These are phyloP conservation scores for Quillaja saponaria DNA, from an alignment of 306 rosid species.

Conservation along the genomic window DNA sequence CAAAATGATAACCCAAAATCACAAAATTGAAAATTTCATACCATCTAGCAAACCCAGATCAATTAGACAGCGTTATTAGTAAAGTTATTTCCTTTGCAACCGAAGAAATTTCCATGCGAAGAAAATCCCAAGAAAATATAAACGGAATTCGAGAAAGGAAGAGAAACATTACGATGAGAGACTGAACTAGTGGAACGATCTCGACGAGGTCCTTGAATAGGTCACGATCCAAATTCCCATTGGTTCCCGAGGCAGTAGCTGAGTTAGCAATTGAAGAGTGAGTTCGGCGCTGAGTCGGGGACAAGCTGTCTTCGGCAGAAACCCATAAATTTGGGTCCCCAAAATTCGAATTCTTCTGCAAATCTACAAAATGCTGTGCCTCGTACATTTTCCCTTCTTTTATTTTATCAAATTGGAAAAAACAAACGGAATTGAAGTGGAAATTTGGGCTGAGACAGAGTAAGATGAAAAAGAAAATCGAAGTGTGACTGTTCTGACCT, in stretches of 20 bases:
- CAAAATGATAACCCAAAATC: not conserved
- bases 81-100: not conserved
- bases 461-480: too few species aligned
- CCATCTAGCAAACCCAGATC: not conserved
- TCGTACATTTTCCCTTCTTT: constrained; percentile 49
- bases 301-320: constrained; percentile 52
- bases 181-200: constrained; percentile 47
- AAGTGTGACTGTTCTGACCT: too few species aligned
- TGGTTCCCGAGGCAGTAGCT: constrained; percentile 31
- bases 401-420: not conserved
- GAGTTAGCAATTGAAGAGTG: constrained; percentile 43
- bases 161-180: constrained; percentile 33
- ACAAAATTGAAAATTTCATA: too few species aligned
- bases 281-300: constrained; percentile 47
- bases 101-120: too few species aligned
- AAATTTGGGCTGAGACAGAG: not conserved
- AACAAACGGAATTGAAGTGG: constrained; percentile 3
- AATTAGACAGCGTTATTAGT: too few species aligned
- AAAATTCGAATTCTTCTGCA: constrained; percentile 54
- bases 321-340: constrained; percentile 78
- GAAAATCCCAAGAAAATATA: too few species aligned
- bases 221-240: constrained; percentile 67
- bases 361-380: constrained; percentile 60
- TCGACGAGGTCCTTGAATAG: constrained; percentile 86
- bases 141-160: not conserved